Conservation (phyloP, 2,329 filamentous ascomycete genomes). For the Penicillium aurantiogriseum region DNA sequence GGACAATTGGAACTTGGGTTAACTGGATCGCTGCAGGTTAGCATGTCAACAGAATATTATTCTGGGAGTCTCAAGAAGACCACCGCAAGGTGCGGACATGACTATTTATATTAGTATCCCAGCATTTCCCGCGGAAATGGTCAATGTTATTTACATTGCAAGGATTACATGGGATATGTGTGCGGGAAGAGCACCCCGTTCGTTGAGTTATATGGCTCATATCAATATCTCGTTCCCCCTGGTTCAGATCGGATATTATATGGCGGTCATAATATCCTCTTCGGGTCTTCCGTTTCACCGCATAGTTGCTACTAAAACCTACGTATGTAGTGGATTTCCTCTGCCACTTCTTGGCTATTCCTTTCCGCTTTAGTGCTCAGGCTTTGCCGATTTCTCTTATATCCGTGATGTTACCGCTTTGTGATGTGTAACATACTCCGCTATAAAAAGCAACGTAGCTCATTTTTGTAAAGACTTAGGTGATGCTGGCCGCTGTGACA, state of each 20-base stretch:
- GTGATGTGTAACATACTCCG: no score
- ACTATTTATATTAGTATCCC: neutral
- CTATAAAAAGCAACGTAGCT: no score
- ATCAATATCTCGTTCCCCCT: neutral
- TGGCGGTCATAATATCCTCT: neutral
- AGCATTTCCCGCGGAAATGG: neutral
- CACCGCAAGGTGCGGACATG: slow-evolving; percentile 12
- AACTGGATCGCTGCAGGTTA: neutral
- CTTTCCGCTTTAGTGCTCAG: no score
- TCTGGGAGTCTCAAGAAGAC: neutral
- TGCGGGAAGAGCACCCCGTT: neutral
- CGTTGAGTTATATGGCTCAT: slow-evolving; percentile 4
- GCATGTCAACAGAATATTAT: neutral
- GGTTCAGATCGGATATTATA: neutral
- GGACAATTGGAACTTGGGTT: no score
- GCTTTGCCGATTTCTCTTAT: no score
- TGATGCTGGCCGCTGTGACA: no score
- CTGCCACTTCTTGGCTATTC: no score
- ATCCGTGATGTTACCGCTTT: no score
- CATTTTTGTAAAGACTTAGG: no score
- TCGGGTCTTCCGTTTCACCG: neutral
- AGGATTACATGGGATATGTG: neutral
- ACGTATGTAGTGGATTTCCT: no score
- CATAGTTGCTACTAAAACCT: neutral
- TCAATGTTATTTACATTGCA: neutral